phyloP scores from a whole-genome alignment of 1,284 basidiomycete genomes.

The Ustilago loliicola region DNA sequence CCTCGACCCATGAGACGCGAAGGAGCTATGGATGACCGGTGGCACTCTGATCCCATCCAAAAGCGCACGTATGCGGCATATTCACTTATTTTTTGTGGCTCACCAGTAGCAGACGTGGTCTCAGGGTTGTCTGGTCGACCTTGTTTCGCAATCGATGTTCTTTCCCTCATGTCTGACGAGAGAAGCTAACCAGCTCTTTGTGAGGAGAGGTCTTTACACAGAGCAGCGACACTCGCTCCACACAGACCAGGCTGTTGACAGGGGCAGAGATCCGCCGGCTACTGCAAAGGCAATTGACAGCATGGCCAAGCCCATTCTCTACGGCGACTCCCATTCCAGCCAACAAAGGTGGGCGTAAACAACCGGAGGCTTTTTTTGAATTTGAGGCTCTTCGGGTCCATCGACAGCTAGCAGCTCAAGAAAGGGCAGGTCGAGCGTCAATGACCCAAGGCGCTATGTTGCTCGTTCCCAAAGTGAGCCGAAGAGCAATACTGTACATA shows the following conservation, averaged over 20 bases:
- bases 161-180: not conserved
- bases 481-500: no score
- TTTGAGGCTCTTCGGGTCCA: no score
- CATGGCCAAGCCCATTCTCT: not conserved
- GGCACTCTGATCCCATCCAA: conserved; percentile 2
- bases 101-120: conserved; percentile 16
- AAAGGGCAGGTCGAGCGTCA: no score
- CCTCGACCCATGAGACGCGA: conserved; percentile 25
- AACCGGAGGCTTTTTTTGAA: no score
- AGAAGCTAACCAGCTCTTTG: not conserved
- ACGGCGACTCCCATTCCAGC: not conserved
- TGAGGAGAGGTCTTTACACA: no score
- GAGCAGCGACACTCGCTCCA: no score
- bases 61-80: conserved; percentile 10
- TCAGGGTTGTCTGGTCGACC: conserved; percentile 10
- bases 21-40: not conserved
- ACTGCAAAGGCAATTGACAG: not conserved
- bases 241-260: no score
- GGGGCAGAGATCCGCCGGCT: no score
- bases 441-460: no score
- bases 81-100: not conserved
- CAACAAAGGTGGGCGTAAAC: not conserved
- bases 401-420: no score
- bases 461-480: no score
- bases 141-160: not conserved